Evolutionary conservation across 1,284 basidiomycete species (phyloP), one percentile per base, ranked within the genome.

Genomic region (Ganoderma leucocontextum): DNA sequence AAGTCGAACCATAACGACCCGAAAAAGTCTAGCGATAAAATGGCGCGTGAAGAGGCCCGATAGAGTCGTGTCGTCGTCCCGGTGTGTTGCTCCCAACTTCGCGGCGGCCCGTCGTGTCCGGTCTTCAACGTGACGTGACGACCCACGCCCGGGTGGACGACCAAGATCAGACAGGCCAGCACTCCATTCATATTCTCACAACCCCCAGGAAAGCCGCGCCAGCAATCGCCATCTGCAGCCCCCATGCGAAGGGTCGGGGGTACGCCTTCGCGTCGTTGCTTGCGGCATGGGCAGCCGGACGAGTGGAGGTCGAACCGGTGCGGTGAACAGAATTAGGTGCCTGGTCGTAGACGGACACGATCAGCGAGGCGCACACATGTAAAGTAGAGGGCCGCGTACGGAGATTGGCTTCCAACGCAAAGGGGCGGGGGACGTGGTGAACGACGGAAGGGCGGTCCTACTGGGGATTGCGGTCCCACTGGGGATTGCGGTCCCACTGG

Each of bases 401-500:
- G 17, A 2, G 33, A 33, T 35, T 19, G 53, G 29, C 53, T 35
- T 15, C 33, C 15, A 5, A 7, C 1, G 2, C 53, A 13, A 2
- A 8, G 29, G 7, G 17, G 15, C 13, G 15, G 17, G 35, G 12
- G 33, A 17, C 12, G 53, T 19, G 29, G 29, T 29, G 29, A 2
- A 17, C 7, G 44, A 47, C 17, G 44, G 39, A 8, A 4, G 17
- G 52, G 64, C 62, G 29, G 68, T 72, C 19, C 68, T 38, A 55
- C 64, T 73, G 36, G 65, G 67, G 38, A 71, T 75, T 9, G 80
- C 82, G 70, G n/a, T 72, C 19, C 68, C 41, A 55, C 64, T 73
- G 36, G 65, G 67, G 38, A 71, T 75, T 9, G 64, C 62, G 29
- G 68, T 72, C 19, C 68, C 41, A 55, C 64, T 73, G 36, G 65